Evolutionary conservation across 768 basidiomycete genomes (phyloP), one percentile per base, ranked within the genome.

Genomic region (Trametes maxima): DNA sequence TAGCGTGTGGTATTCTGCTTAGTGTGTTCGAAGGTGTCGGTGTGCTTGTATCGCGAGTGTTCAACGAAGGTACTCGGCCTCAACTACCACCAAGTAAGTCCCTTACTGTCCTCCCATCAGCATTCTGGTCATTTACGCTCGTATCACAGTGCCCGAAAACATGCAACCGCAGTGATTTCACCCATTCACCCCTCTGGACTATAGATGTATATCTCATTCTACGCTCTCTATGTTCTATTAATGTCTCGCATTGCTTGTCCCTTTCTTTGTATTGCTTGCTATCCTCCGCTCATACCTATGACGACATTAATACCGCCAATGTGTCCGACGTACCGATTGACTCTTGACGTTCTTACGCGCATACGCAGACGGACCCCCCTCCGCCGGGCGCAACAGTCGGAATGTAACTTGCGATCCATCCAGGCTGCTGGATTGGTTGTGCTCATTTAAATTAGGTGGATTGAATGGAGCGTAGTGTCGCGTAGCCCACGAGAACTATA

Each of bases 21-120:
- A 95, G 96, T 67, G 91, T 94, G 13, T 92, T 95, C 70, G 91
- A 94, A 76, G 95, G 95, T 69, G 94, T 98, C 21, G 96, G 96
- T 67, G 95, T 98, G 8, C 80, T 98, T 24, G 79, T 98, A 63
- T 89, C 87, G 49, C 85, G 96, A 62, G 89, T 95, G 65, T 90
- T 97, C 74, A 90, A 89, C 69, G 92, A 92, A 71, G 85, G 84
- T 59, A 85, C 87, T 67, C 81, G 90, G 69, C 92, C 90, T 66
- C 89, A 90, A 71, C 78, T 92, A 75, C 87, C 90, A 62, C 89
- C 87, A 73, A 66, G 92, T 94, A 69, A 72, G 92, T 80, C 33
- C 24, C 8, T 19, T 5, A 36, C 49, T n/a, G 4, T 22, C 28
- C 44, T n/a, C 17, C 8, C 17, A 3, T 40, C 35, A 8, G 13